Percentiles rank a stretch among this genome's conserved stretches.
Evolutionary conservation across 106 monocot species (phyloP).

Genomic region (Amphibolis antarctica): DNA sequence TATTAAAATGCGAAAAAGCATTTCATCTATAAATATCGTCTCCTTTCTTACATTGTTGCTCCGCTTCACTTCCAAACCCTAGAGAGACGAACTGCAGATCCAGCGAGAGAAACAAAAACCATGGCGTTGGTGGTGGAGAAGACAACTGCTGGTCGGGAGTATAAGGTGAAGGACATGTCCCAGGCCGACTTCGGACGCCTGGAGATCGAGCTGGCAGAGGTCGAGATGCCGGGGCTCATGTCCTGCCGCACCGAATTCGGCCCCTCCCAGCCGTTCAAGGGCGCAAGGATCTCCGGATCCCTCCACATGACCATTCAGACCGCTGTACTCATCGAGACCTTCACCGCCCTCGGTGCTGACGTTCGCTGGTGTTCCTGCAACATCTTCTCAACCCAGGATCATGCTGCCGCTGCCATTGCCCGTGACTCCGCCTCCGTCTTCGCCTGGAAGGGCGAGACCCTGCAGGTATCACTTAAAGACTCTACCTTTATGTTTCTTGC

Average conservation of each 20-base stretch:
- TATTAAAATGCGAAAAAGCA: too few species aligned
- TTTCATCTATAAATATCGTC: too few species aligned
- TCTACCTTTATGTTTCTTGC: background rate
- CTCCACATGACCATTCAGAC: conserved; percentile 95
- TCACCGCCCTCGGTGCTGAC: conserved; percentile 74
- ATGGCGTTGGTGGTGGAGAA: conserved; percentile 71
- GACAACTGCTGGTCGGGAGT: conserved; percentile 64
- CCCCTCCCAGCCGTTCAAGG: conserved; percentile 55
- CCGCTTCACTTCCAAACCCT: too few species aligned
- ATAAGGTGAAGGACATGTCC: conserved; percentile 82
- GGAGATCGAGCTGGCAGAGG: conserved; percentile 91
- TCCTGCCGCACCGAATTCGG: conserved; percentile 72
- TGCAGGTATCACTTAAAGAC: conserved; percentile 16
- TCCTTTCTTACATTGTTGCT: too few species aligned
- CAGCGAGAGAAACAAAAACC: background rate
- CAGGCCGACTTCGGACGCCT: conserved; percentile 91
- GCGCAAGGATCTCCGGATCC: conserved; percentile 69
- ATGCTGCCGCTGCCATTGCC: conserved; percentile 76
- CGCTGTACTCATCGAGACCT: conserved; percentile 80
- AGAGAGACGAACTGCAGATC: background rate
- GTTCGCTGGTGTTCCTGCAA: conserved; percentile 92
- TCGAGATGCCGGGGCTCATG: conserved; percentile 93
- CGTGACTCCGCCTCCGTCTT: conserved; percentile 74
- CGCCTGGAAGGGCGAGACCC: conserved; percentile 92
- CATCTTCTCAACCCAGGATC: conserved; percentile 88